A percentile compares a stretch with the other conserved stretches of the same genome.
Conservation (phyloP, 2,329 filamentous ascomycete genomes). For the Zalaria sp. region DNA sequence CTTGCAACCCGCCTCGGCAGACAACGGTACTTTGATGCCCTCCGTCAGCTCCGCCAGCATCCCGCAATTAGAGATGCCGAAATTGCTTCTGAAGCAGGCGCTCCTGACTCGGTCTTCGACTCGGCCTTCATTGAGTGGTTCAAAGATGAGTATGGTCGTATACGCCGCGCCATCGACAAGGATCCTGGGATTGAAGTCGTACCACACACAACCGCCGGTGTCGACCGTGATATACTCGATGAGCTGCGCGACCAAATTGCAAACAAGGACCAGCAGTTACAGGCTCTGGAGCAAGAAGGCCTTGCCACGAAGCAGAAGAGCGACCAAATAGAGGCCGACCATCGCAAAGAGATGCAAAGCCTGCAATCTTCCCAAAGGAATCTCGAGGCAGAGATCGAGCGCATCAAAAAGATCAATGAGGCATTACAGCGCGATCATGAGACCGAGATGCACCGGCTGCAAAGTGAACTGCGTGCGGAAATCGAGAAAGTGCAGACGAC, state of each 20-base stretch:
- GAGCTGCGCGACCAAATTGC: slow-evolving; percentile 64
- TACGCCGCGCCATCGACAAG: slow-evolving; percentile 74
- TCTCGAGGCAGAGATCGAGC: slow-evolving; percentile 26
- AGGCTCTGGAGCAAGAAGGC: slow-evolving; percentile 42
- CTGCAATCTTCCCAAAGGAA: slow-evolving; percentile 7
- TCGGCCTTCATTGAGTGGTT: slow-evolving; percentile 80
- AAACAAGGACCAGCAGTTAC: slow-evolving; percentile 50
- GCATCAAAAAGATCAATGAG: slow-evolving; percentile 55
- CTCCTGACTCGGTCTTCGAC: slow-evolving; percentile 56
- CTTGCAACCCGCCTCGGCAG: slow-evolving; percentile 65
- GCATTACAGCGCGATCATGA: slow-evolving; percentile 57
- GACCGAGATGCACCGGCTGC: slow-evolving; percentile 21
- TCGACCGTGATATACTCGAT: slow-evolving; percentile 89
- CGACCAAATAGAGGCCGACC: slow-evolving; percentile 61
- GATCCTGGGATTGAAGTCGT: slow-evolving; percentile 81
- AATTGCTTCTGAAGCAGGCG: slow-evolving; percentile 12
- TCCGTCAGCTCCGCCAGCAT: slow-evolving; percentile 64
- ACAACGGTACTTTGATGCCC: slow-evolving; percentile 72
- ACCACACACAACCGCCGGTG: slow-evolving; percentile 66
- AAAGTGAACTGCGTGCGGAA: slow-evolving; percentile 24
- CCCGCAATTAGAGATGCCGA: slow-evolving; percentile 57
- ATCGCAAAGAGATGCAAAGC: slow-evolving; percentile 32
- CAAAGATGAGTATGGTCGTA: slow-evolving; percentile 85
- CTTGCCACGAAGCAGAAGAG: slow-evolving; percentile 42
- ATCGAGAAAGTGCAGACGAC: slow-evolving; percentile 34